Conservation (phyloP, 495 filamentous ascomycete genomes). For the Neurospora cerealis region DNA sequence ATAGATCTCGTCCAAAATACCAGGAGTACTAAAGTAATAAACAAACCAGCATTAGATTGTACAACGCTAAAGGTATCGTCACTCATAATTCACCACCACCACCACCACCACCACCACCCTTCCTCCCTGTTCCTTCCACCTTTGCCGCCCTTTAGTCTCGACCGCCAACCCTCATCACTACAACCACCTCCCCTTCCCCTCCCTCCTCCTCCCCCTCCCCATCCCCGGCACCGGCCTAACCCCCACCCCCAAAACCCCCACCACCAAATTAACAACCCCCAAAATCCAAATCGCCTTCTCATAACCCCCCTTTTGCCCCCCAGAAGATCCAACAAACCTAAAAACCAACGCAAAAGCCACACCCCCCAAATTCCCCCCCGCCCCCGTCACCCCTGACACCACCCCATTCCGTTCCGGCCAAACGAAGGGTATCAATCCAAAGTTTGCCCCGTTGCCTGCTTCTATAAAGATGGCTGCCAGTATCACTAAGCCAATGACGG, state of each 20-base stretch:
- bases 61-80: neutral
- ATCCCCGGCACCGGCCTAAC: neutral
- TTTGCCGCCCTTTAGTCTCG: neutral
- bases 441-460: conserved; percentile 77
- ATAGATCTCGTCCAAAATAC: too few species aligned
- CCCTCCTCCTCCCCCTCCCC: neutral
- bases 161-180: neutral
- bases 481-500: conserved; percentile 70
- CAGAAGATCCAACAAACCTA: conserved; percentile 45
- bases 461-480: conserved; percentile 72
- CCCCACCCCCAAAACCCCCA: conserved; percentile 12
- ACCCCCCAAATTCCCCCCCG: conserved; percentile 73
- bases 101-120: too few species aligned
- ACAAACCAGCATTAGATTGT: too few species aligned
- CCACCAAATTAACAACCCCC: conserved; percentile 59
- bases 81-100: neutral
- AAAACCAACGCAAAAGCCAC: conserved; percentile 82
- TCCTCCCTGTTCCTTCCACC: neutral
- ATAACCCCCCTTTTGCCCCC: conserved; percentile 46
- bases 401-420: conserved; percentile 60
- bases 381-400: conserved; percentile 70
- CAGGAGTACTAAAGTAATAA: too few species aligned
- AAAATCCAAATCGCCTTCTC: conserved; percentile 70
- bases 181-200: neutral
- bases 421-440: conserved; percentile 76